A percentile compares a stretch with the other conserved stretches of the same genome.
phyloP scores from a whole-genome alignment of 108 stramenopile species.

The Schizochytrium sp. region DNA sequence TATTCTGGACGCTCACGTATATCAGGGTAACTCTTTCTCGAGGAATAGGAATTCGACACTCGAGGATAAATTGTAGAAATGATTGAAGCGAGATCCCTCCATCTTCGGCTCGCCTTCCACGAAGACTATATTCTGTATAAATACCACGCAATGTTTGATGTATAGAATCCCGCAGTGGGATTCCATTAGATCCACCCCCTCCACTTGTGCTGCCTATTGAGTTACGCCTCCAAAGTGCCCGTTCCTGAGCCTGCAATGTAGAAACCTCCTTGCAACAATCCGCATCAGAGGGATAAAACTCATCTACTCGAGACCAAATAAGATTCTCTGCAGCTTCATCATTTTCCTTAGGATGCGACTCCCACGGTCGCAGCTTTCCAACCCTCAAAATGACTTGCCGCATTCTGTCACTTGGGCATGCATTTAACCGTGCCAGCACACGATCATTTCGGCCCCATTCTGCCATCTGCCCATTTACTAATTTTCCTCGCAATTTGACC shows the following conservation, averaged over 20 bases:
- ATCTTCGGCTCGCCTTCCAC: neutral
- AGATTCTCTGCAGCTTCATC: neutral
- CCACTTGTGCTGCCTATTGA: neutral
- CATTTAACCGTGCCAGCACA: slow-evolving; percentile 6
- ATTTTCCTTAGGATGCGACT: neutral
- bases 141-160: slow-evolving; percentile 27
- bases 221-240: neutral
- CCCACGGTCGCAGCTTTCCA: slow-evolving; percentile 19
- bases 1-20: slow-evolving; percentile 1
- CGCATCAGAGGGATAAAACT: neutral
- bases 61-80: neutral
- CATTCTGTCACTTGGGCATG: slow-evolving; percentile 36
- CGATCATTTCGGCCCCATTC: neutral
- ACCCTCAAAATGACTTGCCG: neutral
- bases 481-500: neutral
- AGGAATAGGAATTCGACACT: neutral
- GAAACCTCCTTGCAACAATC: neutral
- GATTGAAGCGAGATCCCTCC: slow-evolving; percentile 11
- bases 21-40: neutral
- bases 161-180: slow-evolving; percentile 31
- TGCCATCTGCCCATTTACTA: neutral
- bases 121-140: neutral
- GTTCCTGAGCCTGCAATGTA: neutral
- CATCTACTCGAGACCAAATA: neutral
- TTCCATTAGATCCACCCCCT: too few species aligned